A percentile compares a stretch with the other conserved stretches of the same genome.
phyloP scores from a whole-genome alignment of 331 rosid genomes.

The Ulmus americana region DNA sequence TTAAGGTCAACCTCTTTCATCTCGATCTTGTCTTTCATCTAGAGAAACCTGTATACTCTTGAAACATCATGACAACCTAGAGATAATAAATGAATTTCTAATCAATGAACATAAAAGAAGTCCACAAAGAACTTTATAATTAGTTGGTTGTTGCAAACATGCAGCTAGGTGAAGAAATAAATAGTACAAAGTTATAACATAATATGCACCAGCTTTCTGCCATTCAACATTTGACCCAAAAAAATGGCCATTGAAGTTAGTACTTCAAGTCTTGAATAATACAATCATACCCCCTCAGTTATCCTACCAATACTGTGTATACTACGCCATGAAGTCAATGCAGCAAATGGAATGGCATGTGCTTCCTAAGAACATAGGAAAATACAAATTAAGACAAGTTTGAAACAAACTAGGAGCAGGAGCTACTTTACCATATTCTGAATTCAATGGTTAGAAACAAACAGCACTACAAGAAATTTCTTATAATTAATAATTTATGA shows the following conservation, averaged over 20 bases:
- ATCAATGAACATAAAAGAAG: not conserved
- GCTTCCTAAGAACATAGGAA: conserved; percentile 62
- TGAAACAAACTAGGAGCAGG: too few relatives aligned
- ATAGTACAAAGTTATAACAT: not conserved
- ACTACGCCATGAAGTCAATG: conserved; percentile 97
- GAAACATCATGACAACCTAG: not conserved
- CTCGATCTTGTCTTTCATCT: too few relatives aligned
- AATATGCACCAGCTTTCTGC: too few relatives aligned
- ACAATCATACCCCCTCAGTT: conserved; percentile 76
- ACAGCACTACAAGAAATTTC: too few relatives aligned
- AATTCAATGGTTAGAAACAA: too few relatives aligned
- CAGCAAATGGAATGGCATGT: conserved; percentile 92
- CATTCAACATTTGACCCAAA: too few relatives aligned
- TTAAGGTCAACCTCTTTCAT: too few relatives aligned
- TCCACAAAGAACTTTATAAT: not conserved
- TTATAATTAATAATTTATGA: too few relatives aligned
- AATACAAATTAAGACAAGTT: conserved; percentile 8
- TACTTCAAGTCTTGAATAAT: conserved; percentile 11
- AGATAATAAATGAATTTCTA: not conserved
- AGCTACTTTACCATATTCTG: too few relatives aligned
- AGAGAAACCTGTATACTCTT: not conserved
- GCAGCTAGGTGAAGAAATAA: not conserved
- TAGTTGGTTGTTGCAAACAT: not conserved
- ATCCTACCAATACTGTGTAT: conserved; percentile 80
- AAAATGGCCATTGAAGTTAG: not conserved